These are phyloP conservation scores for Cichorium intybus DNA, from an alignment of 140 eudicot species.

Conservation along the genomic window DNA sequence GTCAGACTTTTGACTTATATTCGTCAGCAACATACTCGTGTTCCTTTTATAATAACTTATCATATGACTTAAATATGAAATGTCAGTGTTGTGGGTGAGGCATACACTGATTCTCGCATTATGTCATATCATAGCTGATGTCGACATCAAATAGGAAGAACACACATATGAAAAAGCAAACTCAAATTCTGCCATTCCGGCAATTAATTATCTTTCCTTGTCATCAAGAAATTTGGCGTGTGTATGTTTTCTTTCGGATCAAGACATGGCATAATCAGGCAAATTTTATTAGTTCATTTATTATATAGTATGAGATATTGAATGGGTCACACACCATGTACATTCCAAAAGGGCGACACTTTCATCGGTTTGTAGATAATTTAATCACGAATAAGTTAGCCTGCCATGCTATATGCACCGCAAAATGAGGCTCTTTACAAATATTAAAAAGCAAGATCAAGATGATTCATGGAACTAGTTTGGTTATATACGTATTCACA, in stretches of 20 bases:
- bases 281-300: not conserved
- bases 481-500: not conserved
- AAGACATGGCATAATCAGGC: too few species aligned
- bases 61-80: not conserved
- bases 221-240: not conserved
- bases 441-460: not conserved
- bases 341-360: not conserved
- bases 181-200: not conserved
- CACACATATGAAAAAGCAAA: not conserved
- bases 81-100: not conserved
- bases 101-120: not conserved
- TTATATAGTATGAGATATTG: not conserved
- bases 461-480: not conserved
- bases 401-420: not conserved
- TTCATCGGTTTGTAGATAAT: too few species aligned
- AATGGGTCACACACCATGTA: not conserved
- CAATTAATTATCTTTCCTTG: slow-evolving; percentile 3
- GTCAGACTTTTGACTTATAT: slow-evolving; percentile 6
- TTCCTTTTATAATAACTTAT: not conserved
- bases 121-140: not conserved
- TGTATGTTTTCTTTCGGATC: too few species aligned
- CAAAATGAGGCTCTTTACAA: not conserved
- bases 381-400: not conserved
- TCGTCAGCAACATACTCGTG: not conserved
- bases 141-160: not conserved